Conservation (phyloP, 768 basidiomycete species). For the Favolaschia claudopus region DNA sequence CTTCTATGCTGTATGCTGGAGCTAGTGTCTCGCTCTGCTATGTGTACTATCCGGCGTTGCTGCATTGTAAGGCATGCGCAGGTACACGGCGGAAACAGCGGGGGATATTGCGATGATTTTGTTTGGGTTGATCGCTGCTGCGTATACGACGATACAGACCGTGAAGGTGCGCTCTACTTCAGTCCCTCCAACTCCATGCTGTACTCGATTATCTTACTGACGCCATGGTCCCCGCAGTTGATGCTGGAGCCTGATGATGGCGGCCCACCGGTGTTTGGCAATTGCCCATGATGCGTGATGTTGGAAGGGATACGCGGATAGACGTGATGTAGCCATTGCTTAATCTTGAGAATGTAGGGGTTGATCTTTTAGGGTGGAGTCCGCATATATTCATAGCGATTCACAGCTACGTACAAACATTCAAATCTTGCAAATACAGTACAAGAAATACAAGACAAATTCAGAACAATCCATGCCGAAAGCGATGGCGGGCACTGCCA, state of each 20-base stretch:
- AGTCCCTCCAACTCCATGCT: background rate
- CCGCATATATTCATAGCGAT: too few species aligned
- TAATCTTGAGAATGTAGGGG: too few species aligned
- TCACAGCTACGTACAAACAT: too few species aligned
- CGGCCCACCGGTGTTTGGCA: slow-evolving; percentile 45
- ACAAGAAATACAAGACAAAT: too few species aligned
- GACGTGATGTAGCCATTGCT: too few species aligned
- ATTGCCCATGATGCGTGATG: slow-evolving; percentile 37
- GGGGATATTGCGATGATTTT: slow-evolving; percentile 76
- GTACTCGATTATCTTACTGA: slow-evolving; percentile 14
- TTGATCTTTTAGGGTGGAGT: too few species aligned
- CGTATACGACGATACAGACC: slow-evolving; percentile 85
- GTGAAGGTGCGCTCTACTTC: slow-evolving; percentile 56
- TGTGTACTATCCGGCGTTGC: slow-evolving; percentile 93
- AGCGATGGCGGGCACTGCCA: too few species aligned
- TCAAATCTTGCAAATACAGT: too few species aligned
- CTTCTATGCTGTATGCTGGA: background rate
- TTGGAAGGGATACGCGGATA: background rate
- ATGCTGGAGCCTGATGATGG: slow-evolving; percentile 60
- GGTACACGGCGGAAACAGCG: slow-evolving; percentile 66
- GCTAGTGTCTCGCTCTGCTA: slow-evolving; percentile 92
- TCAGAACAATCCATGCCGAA: too few species aligned
- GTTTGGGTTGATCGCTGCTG: slow-evolving; percentile 76
- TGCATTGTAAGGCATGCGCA: slow-evolving; percentile 90
- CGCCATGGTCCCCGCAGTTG: slow-evolving; percentile 48